A percentile compares a stretch with the other conserved stretches of the same genome.
These are phyloP conservation scores for Ploettnerulaceae sp. DNA, from an alignment of 2,329 filamentous ascomycete species.

Conservation along the genomic window DNA sequence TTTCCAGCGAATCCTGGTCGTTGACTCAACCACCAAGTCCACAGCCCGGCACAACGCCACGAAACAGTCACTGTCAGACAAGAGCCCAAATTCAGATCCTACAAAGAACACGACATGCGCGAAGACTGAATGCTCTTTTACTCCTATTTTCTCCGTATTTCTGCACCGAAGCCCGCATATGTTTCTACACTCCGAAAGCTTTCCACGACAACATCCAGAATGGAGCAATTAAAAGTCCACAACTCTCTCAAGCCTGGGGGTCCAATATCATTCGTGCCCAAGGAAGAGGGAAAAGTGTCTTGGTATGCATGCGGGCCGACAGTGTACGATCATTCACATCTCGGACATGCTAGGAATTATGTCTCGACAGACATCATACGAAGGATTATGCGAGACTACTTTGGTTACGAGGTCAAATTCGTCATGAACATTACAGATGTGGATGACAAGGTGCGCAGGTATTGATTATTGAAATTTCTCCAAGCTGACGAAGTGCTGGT, in stretches of 20 bases:
- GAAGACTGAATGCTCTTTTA: conserved; percentile 18
- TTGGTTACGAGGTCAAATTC: conserved; percentile 62
- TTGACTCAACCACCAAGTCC: neutral
- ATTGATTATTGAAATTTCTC: neutral
- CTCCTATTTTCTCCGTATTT: conserved; percentile 12
- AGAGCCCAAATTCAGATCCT: too few species aligned
- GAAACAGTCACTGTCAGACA: neutral
- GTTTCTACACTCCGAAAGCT: conserved; percentile 14
- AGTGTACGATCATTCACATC: conserved; percentile 63
- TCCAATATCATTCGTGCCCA: conserved; percentile 30
- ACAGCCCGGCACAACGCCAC: neutral
- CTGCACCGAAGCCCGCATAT: conserved; percentile 12
- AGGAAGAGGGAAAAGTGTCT: conserved; percentile 36
- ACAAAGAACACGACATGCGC: conserved; percentile 1
- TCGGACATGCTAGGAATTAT: conserved; percentile 67
- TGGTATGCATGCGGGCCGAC: conserved; percentile 74
- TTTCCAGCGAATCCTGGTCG: conserved; percentile 2
- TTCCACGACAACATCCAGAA: conserved; percentile 10
- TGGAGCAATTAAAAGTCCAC: conserved; percentile 32
- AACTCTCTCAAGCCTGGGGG: conserved; percentile 32
- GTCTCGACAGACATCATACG: conserved; percentile 68
- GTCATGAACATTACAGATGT: conserved; percentile 72
- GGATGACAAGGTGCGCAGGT: conserved; percentile 48
- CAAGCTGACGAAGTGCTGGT: conserved; percentile 1
- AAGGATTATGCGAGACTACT: conserved; percentile 63